These are phyloP conservation scores for Orbilia javanica DNA, from an alignment of 2,329 filamentous ascomycete genomes.

Conservation along the genomic window DNA sequence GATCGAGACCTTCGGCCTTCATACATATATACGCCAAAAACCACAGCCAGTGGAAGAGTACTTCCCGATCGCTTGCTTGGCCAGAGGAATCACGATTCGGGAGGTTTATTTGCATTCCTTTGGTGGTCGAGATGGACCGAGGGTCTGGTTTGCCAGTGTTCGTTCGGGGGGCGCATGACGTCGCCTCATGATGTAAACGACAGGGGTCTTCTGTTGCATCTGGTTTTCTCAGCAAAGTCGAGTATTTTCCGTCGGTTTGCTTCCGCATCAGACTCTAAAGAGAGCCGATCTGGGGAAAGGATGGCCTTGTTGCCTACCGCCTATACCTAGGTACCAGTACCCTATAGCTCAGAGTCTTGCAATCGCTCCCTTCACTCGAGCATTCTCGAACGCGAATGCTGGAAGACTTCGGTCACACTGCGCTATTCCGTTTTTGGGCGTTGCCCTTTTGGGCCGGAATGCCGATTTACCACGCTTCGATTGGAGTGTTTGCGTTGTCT, in stretches of 20 bases:
- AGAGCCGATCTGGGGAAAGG: not conserved
- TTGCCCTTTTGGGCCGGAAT: not conserved
- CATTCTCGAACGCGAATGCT: too few species aligned
- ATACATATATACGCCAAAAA: not conserved
- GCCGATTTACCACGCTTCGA: slow-evolving; percentile 1
- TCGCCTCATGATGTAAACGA: slow-evolving; percentile 21
- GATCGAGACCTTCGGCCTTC: slow-evolving; percentile 9
- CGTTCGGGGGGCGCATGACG: slow-evolving; percentile 6
- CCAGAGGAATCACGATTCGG: not conserved
- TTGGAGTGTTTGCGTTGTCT: slow-evolving; percentile 1
- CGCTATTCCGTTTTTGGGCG: not conserved
- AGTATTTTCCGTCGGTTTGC: not conserved
- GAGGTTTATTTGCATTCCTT: not conserved
- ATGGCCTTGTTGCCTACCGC: not conserved
- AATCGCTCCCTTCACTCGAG: not conserved
- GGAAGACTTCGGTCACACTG: not conserved
- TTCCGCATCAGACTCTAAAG: not conserved
- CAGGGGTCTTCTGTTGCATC: slow-evolving; percentile 2
- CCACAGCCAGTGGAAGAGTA: not conserved
- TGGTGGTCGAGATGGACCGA: not conserved
- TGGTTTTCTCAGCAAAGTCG: not conserved
- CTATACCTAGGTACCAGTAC: too few species aligned
- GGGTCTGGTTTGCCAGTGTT: not conserved
- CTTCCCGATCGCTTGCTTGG: not conserved
- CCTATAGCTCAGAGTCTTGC: too few species aligned